Conservation (phyloP, 495 filamentous ascomycete species). For the Recurvomyces mirabilis region DNA sequence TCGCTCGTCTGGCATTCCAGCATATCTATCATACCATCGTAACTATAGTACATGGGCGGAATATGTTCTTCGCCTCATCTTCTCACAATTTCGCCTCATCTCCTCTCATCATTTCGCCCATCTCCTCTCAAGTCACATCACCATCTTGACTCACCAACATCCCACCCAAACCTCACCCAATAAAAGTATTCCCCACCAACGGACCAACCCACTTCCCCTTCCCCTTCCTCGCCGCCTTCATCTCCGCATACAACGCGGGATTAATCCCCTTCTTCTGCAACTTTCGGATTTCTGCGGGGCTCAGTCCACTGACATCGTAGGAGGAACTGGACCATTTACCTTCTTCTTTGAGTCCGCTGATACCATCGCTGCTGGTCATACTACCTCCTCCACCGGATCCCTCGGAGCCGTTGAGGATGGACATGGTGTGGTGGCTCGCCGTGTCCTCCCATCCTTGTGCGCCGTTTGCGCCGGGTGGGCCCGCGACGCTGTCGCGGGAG, state of each 20-base stretch:
- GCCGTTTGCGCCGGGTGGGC: too few relatives aligned
- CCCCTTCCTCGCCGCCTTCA: constrained; percentile 29
- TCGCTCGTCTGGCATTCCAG: too few relatives aligned
- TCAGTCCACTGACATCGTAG: constrained; percentile 23
- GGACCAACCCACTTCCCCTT: constrained; percentile 24
- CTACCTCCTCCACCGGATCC: constrained; percentile 1
- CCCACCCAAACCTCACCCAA: too few relatives aligned
- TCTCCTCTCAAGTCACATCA: too few relatives aligned
- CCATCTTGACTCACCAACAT: too few relatives aligned
- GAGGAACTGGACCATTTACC: constrained; percentile 23
- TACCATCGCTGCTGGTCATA: background rate
- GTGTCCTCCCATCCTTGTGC: constrained; percentile 7
- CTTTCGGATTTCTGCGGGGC: constrained; percentile 20
- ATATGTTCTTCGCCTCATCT: too few relatives aligned
- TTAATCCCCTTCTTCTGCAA: constrained; percentile 30
- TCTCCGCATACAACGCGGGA: constrained; percentile 29
- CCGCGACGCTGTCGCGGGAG: background rate
- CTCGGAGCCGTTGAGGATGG: too few relatives aligned
- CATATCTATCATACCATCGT: background rate
- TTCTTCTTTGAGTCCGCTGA: background rate
- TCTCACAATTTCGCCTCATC: too few relatives aligned
- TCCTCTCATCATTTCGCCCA: too few relatives aligned
- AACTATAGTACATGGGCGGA: background rate
- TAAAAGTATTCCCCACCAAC: constrained; percentile 25
- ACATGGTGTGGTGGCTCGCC: constrained; percentile 18